A percentile compares a stretch with the other conserved stretches of the same genome.
phyloP scores from a whole-genome alignment of 2,329 filamentous ascomycete species.

The Xylariomycetidae sp. region DNA sequence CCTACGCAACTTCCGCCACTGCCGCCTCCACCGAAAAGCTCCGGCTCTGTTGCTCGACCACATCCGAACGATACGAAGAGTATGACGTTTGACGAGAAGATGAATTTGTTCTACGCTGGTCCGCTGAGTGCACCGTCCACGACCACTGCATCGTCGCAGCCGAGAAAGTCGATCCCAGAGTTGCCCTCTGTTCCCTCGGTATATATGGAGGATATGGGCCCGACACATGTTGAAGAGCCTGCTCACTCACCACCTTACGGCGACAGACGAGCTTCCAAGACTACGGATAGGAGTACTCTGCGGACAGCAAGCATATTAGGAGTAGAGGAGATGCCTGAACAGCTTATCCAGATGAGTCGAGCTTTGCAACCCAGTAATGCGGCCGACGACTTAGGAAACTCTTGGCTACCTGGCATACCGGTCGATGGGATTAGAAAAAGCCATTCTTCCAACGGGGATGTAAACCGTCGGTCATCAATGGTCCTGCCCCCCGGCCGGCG shows the following conservation, averaged over 20 bases:
- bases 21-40: slow-evolving; percentile 42
- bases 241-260: slow-evolving; percentile 22
- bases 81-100: slow-evolving; percentile 57
- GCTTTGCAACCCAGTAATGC: slow-evolving; percentile 4
- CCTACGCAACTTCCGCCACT: slow-evolving; percentile 48
- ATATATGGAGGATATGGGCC: slow-evolving; percentile 22
- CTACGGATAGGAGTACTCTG: slow-evolving; percentile 32
- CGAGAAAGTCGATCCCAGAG: slow-evolving; percentile 40
- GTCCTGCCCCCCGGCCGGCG: slow-evolving; percentile 38
- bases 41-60: slow-evolving; percentile 33
- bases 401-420: slow-evolving; percentile 34
- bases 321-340: slow-evolving; percentile 27
- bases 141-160: slow-evolving; percentile 11
- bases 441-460: slow-evolving; percentile 18
- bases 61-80: slow-evolving; percentile 50
- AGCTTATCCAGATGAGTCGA: slow-evolving; percentile 23
- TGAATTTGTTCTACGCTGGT: slow-evolving; percentile 44
- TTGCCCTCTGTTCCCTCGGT: slow-evolving; percentile 34
- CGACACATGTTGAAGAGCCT: slow-evolving; percentile 14
- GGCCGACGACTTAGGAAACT: slow-evolving; percentile 30
- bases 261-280: slow-evolving; percentile 21
- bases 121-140: slow-evolving; percentile 23
- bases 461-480: slow-evolving; percentile 45
- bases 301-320: slow-evolving; percentile 37
- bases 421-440: slow-evolving; percentile 9